phyloP scores from a whole-genome alignment of 371 early-diverging fungal species.

The Circinella minor region DNA sequence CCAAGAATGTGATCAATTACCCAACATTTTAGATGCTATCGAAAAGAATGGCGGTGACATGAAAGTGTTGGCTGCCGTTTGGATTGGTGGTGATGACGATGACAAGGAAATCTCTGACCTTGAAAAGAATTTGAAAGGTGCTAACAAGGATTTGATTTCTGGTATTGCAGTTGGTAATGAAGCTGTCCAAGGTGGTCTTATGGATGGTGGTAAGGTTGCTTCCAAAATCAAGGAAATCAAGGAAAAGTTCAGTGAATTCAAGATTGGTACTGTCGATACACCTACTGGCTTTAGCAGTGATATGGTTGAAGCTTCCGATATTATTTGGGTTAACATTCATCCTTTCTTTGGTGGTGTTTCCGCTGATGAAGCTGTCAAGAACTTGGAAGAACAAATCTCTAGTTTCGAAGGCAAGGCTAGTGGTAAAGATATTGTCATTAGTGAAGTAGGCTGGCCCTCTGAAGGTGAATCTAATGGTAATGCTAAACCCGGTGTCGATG shows the following conservation, averaged over 20 bases:
- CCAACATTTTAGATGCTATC: conserved; percentile 41
- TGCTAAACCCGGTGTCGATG: conserved; percentile 51
- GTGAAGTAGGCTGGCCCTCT: conserved; percentile 75
- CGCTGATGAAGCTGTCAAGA: conserved; percentile 34
- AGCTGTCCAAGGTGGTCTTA: conserved; percentile 29
- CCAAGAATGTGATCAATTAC: conserved; percentile 48
- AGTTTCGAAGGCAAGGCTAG: conserved; percentile 45
- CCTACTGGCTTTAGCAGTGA: conserved; percentile 31
- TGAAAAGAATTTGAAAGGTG: conserved; percentile 9
- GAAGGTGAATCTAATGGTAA: conserved; percentile 51
- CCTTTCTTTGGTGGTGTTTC: conserved; percentile 55
- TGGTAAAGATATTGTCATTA: conserved; percentile 53
- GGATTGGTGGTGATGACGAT: conserved; percentile 42
- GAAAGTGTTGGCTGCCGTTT: conserved; percentile 47
- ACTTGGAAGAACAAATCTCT: conserved; percentile 40
- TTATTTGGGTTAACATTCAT: conserved; percentile 59
- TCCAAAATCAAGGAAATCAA: conserved; percentile 51
- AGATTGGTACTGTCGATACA: conserved; percentile 62
- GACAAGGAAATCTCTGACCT: conserved; percentile 35
- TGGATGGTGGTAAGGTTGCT: conserved; percentile 28
- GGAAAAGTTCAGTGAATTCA: conserved; percentile 31
- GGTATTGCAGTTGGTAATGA: conserved; percentile 55
- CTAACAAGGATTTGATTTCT: conserved; percentile 22
- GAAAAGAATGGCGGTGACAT: conserved; percentile 33
- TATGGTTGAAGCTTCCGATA: conserved; percentile 46